phyloP scores from a whole-genome alignment of 805 yeast species.

The Teunomyces gatunensis region DNA sequence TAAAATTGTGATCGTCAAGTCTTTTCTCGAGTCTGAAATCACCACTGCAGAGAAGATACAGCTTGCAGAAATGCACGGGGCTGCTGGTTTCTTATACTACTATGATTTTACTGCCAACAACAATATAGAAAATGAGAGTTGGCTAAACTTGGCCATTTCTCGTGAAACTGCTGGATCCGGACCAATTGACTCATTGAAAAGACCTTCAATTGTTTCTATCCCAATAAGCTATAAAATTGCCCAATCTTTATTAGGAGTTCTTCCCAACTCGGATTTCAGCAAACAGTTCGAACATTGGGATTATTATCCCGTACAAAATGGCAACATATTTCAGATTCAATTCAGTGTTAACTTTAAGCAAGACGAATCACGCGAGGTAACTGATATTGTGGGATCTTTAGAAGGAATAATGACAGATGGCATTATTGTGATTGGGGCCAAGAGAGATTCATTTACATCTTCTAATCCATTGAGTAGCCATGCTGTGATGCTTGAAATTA shows the following conservation, averaged over 20 bases:
- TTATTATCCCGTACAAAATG: constrained; percentile 37
- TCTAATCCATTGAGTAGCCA: constrained; percentile 39
- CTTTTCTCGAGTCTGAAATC: constrained; percentile 10
- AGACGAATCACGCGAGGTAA: constrained; percentile 14
- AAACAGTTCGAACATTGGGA: constrained; percentile 21
- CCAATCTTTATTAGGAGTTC: constrained; percentile 24
- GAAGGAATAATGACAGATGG: constrained; percentile 41
- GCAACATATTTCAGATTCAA: constrained; percentile 12
- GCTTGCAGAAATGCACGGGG: constrained; percentile 26
- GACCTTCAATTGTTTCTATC: constrained; percentile 20
- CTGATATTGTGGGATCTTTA: constrained; percentile 31
- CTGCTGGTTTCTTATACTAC: constrained; percentile 24
- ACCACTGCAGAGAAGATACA: constrained; percentile 22
- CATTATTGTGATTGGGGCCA: constrained; percentile 38
- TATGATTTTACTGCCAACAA: constrained; percentile 8
- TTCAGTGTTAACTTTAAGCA: constrained; percentile 14
- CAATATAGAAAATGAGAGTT: constrained; percentile 9
- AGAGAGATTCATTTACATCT: constrained; percentile 36
- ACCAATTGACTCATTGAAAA: constrained; percentile 4
- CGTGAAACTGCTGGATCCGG: constrained; percentile 18
- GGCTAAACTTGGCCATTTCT: constrained; percentile 13
- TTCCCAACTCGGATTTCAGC: constrained; percentile 7
- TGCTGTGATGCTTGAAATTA: constrained; percentile 37
- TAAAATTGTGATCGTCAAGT: constrained; percentile 29
- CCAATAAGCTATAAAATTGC: constrained; percentile 28